A percentile compares a stretch with the other conserved stretches of the same genome.
Conservation (phyloP, 345 rosid genomes). For the Odontarrhena argentea region DNA sequence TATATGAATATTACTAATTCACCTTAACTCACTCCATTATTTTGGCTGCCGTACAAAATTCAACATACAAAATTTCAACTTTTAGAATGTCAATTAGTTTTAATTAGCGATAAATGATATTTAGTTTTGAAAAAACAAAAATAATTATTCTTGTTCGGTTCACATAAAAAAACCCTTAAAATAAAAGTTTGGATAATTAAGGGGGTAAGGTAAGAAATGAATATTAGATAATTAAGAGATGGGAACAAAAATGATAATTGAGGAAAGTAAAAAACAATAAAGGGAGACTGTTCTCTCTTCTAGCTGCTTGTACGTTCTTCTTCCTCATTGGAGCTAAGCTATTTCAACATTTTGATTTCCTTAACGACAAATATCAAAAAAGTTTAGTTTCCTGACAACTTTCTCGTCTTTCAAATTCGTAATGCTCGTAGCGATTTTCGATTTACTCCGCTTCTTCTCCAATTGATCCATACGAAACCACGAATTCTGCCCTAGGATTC, state of each 20-base stretch:
- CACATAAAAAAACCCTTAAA: too few species aligned
- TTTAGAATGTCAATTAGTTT: too few species aligned
- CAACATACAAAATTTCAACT: background rate
- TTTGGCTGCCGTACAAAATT: background rate
- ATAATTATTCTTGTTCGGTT: too few species aligned
- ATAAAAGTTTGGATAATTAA: background rate
- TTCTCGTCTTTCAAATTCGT: background rate
- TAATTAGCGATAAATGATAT: too few species aligned
- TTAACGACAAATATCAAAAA: conserved; percentile 13
- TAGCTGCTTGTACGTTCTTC: conserved; percentile 41
- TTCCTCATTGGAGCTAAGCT: conserved; percentile 13
- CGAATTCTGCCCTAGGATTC: conserved; percentile 36
- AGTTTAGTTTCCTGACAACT: background rate
- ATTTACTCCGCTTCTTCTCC: background rate
- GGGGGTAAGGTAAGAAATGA: background rate
- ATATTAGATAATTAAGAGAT: background rate
- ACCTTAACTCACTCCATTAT: too few species aligned
- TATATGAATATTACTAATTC: too few species aligned
- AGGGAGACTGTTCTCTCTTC: conserved; percentile 30
- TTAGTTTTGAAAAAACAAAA: too few species aligned
- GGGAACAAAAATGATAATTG: background rate
- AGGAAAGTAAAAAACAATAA: conserved; percentile 3
- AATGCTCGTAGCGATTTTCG: conserved; percentile 20
- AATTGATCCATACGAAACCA: conserved; percentile 13
- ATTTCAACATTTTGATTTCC: conserved; percentile 27